Base-by-base conservation (phyloP, 768 basidiomycete species). In the Hericium rajendrae region DNA sequence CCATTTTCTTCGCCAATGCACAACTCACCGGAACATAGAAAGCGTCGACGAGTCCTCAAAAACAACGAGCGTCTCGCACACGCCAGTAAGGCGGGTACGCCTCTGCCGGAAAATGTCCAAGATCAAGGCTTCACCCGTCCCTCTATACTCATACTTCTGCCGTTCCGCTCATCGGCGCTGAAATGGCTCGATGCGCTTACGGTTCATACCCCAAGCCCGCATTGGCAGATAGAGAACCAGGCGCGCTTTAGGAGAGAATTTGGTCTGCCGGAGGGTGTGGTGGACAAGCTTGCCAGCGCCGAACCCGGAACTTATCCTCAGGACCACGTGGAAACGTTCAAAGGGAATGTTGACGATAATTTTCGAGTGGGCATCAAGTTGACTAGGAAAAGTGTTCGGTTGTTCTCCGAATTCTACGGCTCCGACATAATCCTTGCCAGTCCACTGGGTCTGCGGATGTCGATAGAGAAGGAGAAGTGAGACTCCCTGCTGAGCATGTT, bases 101-200 rank as follows among this genome's bases (percentile, higher is more conserved):
- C 82, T 22, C 76, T 80, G 2, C 84, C 85, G 2, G 83, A 86
- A 70, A 84, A 91, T 59, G 79, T 90, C 13, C 91, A 91, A 72
- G 97, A 99, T 67, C 97, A 98, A 78, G 95, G 95, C 26, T 98
- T 97, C 72, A 97, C 94, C 6, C 88, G 97, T 5, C 95, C 97
- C 10, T 94, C 95, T 18, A 76, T 95, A 28, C 88, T 99, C 49
- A 73, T 99, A 61, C 83, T 98, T 57, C 80, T 94, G 10, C 97
- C 97, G 1, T 93, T 97, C 75, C 92, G 97, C 51, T 91, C 91
- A 41, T 85, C 84, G 52, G 94, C 91, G 0, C 73, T 88, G 6
- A 76, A 81, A 56, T 97, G 94, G 91, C 73, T 94, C 60, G 76
- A 77, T n/a, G 83, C 88, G 24, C 74, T 97, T 54, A 85, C 84